Evolutionary conservation across 2,329 filamentous ascomycete genomes (phyloP), one percentile per base, ranked within the genome.

Genomic region (Byssochlamys sp.): DNA sequence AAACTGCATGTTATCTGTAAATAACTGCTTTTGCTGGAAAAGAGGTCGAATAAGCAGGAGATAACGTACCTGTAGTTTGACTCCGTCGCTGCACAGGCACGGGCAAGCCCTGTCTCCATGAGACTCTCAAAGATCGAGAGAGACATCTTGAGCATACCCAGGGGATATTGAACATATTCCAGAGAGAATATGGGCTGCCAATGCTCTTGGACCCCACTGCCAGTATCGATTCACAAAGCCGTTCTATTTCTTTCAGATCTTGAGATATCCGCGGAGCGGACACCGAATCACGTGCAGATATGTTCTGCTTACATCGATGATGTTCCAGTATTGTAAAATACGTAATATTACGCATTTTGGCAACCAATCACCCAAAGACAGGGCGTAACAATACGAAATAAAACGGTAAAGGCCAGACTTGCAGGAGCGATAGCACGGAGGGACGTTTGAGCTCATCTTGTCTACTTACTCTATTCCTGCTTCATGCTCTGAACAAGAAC

Each of bases 111-210:
- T 55, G 66, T 57, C 65, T 69, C 55, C 64, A 56, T 55, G 69
- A 56, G 54, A 71, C 67, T 59, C 70, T 71, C 61, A 66, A 60
- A 59, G 73, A 66, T 56, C 73, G 73, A 60, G 68, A 68, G 56
- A 80, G 66, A 67, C 77, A 79, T 69, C 69, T 72, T 67, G 75
- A 73, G 66, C 78, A 81, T 69, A 76, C 69, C 75, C 76, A 78
- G 29, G 70, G 67, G 31, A 66, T 63, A 58, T 65, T 65, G 55
- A 72, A 65, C 77, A 79, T 79, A 59, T 62, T 68, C 65, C 55
- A 59, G 52, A 57, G 57, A 48, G 14, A 53, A 55, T 50, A 26
- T 63, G 52, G 39, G 53, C 45, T 33, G 19, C 39, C 39, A 45
- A 45, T 24, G 39, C 39, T 45, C 39, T 45, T 45, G 39, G n/a